Conservation (phyloP, 768 basidiomycete species). For the Collybia mongolica region DNA sequence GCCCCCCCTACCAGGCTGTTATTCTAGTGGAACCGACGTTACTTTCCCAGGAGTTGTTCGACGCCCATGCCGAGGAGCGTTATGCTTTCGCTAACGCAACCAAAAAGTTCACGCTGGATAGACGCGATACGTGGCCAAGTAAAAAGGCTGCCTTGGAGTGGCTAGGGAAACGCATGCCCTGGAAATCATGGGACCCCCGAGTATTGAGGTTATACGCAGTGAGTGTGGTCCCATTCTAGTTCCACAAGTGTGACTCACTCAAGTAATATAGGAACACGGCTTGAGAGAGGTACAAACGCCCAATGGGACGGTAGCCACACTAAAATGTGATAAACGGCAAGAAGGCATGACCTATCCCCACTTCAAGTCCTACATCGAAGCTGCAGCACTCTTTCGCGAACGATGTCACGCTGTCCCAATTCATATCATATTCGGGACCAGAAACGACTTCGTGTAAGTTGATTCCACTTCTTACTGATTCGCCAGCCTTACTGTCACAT, state of each 20-base stretch:
- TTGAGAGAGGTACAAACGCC: slow-evolving; percentile 4
- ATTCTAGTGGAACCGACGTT: slow-evolving; percentile 33
- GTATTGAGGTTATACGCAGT: slow-evolving; percentile 25
- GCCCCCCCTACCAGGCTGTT: slow-evolving; percentile 20
- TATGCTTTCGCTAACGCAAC: slow-evolving; percentile 12
- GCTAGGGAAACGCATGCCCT: slow-evolving; percentile 22
- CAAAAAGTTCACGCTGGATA: slow-evolving; percentile 17
- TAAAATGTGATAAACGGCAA: slow-evolving; percentile 13
- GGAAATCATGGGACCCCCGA: slow-evolving; percentile 28
- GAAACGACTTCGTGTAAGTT: slow-evolving; percentile 18
- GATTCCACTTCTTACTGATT: not conserved
- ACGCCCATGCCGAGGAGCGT: slow-evolving; percentile 15
- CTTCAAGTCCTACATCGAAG: slow-evolving; percentile 14
- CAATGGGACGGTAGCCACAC: slow-evolving; percentile 4
- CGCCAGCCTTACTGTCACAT: not conserved
- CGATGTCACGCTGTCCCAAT: slow-evolving; percentile 13
- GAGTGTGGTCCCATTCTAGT: slow-evolving; percentile 3
- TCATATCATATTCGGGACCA: slow-evolving; percentile 15
- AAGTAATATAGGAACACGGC: slow-evolving; percentile 12
- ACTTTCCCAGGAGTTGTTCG: slow-evolving; percentile 23
- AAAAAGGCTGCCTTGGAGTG: slow-evolving; percentile 23
- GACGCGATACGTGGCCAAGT: slow-evolving; percentile 24
- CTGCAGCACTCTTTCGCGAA: slow-evolving; percentile 10
- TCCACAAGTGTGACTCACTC: not conserved
- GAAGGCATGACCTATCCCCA: slow-evolving; percentile 16